Conservation (phyloP, 2,329 filamentous ascomycete species). For the Aspergillus chevalieri region DNA sequence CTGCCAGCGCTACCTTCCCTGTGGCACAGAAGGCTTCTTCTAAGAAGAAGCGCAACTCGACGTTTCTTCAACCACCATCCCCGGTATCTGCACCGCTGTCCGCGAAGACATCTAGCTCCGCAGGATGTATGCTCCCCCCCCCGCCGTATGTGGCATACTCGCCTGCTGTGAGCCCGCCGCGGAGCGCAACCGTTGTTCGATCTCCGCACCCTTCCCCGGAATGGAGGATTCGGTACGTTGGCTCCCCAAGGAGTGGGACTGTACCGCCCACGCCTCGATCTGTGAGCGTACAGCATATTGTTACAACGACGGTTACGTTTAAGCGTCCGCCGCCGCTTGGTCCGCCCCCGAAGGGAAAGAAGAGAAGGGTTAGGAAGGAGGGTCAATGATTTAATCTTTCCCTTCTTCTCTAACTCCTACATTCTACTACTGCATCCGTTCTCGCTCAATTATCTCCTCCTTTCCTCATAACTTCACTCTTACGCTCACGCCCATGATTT, state of each 20-base stretch:
- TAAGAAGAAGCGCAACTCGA: neutral
- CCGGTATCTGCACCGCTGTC: neutral
- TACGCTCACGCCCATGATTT: too few relatives aligned
- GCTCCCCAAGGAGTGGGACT: neutral
- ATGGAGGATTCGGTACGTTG: neutral
- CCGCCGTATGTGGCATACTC: neutral
- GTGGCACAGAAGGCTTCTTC: neutral
- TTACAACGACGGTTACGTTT: constrained; percentile 12
- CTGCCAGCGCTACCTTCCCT: constrained; percentile 9
- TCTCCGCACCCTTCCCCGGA: neutral
- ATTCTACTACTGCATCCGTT: too few relatives aligned
- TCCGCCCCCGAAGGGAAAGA: constrained; percentile 4
- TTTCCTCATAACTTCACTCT: too few relatives aligned
- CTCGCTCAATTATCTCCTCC: too few relatives aligned
- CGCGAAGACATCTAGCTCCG: neutral
- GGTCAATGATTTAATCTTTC: too few relatives aligned
- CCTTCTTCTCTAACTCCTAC: too few relatives aligned
- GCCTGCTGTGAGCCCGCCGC: too few relatives aligned
- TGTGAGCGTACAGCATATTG: constrained; percentile 11
- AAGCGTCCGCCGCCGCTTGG: constrained; percentile 12
- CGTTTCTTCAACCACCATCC: neutral
- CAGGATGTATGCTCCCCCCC: neutral
- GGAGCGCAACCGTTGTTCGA: neutral
- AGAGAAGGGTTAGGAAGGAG: neutral
- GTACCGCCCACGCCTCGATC: neutral